phyloP scores from a whole-genome alignment of 116 monocot genomes.

The Iris pallida region DNA sequence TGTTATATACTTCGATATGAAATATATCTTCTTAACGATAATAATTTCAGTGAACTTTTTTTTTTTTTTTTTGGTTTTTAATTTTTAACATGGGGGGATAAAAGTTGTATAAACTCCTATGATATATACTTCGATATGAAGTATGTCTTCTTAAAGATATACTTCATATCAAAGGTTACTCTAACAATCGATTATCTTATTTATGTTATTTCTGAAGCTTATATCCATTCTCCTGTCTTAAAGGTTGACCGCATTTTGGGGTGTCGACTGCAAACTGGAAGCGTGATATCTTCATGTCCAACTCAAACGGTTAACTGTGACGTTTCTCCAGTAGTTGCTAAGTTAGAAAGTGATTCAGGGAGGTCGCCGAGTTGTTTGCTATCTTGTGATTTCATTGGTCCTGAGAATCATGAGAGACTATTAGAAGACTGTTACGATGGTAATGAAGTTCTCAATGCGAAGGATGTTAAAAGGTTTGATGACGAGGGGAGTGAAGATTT shows the following conservation, averaged over 20 bases:
- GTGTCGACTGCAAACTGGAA: conserved; percentile 49
- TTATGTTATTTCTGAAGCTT: neutral
- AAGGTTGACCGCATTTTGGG: conserved; percentile 95
- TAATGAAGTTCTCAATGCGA: conserved; percentile 4
- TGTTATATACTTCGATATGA: neutral
- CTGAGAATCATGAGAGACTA: conserved; percentile 12
- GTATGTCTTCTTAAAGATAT: no score
- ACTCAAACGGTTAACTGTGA: conserved; percentile 8
- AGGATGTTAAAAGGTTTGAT: conserved; percentile 5
- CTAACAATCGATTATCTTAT: neutral
- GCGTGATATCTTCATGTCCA: conserved; percentile 12
- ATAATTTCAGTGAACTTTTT: no score
- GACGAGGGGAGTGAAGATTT: conserved; percentile 8
- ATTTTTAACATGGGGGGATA: no score
- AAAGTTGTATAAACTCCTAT: no score
- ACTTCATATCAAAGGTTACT: neutral
- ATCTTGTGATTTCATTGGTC: conserved; percentile 1
- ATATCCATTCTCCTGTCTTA: conserved; percentile 13
- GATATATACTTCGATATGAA: no score
- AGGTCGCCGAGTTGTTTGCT: neutral
- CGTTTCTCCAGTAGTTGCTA: conserved; percentile 12
- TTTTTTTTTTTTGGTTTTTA: no score
- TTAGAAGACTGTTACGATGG: conserved; percentile 14
- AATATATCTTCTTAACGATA: neutral
- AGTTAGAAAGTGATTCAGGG: conserved; percentile 8